These are phyloP conservation scores for Trichoderma sp. DNA, from an alignment of 2,329 filamentous ascomycete species.

Conservation along the genomic window DNA sequence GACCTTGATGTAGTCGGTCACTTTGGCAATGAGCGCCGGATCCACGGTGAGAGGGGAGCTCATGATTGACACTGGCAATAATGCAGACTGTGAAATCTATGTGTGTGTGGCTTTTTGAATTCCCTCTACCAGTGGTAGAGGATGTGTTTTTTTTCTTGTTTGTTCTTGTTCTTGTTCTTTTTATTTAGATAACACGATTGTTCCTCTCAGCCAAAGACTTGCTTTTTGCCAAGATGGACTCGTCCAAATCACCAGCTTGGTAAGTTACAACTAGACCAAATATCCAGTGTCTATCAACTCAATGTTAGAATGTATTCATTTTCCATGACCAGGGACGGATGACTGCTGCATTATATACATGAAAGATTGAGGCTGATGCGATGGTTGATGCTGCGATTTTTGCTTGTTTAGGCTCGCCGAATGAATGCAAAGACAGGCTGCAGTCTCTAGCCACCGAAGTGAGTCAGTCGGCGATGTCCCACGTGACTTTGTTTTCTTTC, in stretches of 20 bases:
- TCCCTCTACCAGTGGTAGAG: background rate
- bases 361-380: background rate
- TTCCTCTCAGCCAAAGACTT: background rate
- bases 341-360: background rate
- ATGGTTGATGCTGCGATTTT: no score
- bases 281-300: background rate
- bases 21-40: slow-evolving; percentile 51
- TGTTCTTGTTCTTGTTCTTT: background rate
- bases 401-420: background rate
- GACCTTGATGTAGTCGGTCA: slow-evolving; percentile 62
- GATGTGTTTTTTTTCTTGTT: background rate
- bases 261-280: background rate
- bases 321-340: no score
- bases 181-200: background rate
- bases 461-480: background rate
- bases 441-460: background rate
- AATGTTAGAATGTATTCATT: background rate
- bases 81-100: background rate
- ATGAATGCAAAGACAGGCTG: background rate
- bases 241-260: background rate
- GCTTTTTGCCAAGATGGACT: background rate
- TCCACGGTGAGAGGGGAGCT: slow-evolving; percentile 29
- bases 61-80: slow-evolving; percentile 25
- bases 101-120: background rate
- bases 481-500: background rate